Base-by-base conservation (phyloP, 225 moss, liverwort and hornwort genomes). In the Sphagnum tenellum region DNA sequence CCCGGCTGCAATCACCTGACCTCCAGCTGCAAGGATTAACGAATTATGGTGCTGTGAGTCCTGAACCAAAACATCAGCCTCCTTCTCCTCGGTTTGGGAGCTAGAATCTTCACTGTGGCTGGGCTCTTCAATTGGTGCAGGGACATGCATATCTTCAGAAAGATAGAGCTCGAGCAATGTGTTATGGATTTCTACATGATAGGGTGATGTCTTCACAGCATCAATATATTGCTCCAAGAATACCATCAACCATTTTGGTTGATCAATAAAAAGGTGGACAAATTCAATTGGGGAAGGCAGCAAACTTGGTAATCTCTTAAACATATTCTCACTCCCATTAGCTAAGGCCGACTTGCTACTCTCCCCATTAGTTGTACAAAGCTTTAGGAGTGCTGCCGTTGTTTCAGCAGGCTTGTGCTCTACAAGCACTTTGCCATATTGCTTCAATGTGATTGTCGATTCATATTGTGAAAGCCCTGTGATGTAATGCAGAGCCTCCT, bases 131-230 rank as follows among this genome's bases (percentile, higher is more conserved):
- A 81, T 60, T 45, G 93, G 77, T 45, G 66, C 76, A 46, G 98
- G 93, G 11, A 87, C 84, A 51, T 89, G 86, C 67, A 93, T 73
- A 47, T 89, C 89, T 58, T 98, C 98, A 46, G 93, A 90, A 29
- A 98, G 80, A 77, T 98, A 98, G 0, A 98, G 89, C 85, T 98
- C 98, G 50, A 98, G 77, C 68, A 98, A 81, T 50, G 98, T 98
- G 67, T 98, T 98, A 60, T 89, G 85, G 77, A 93, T 87, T 71
- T 98, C 90, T 64, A 78, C 66, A 74, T 89, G 89, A 46, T 87
- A 79, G 51, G 85, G 76, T 3, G 90, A 98, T 56, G 93, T 93
- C 69, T 87, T 90, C 11, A 93, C 81, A 49, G 67, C 75, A 55
- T 81, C 89, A 49, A 90, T 66, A 59, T 98, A 98, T 63, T 93